These are phyloP conservation scores for Ustilago bromivora DNA, from an alignment of 1,284 basidiomycete genomes.

Conservation along the genomic window DNA sequence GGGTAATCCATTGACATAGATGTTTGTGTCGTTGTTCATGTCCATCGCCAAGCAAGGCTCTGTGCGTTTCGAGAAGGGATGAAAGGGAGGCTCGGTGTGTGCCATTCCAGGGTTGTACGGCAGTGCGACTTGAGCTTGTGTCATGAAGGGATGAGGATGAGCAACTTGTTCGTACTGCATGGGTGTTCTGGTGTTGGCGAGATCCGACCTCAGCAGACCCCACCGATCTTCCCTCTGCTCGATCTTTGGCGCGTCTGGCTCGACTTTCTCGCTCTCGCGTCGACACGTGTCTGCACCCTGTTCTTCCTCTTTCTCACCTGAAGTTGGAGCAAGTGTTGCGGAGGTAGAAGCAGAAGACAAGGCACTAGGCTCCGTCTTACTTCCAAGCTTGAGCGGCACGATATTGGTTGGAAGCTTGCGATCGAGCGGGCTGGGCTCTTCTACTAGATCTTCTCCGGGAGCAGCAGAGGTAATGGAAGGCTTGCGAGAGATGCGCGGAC, in stretches of 20 bases:
- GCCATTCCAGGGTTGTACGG: neutral
- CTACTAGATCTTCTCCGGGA: neutral
- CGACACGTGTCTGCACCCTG: neutral
- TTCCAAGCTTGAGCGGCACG: slow-evolving; percentile 21
- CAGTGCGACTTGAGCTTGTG: neutral
- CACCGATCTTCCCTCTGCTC: slow-evolving; percentile 28
- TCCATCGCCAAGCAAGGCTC: slow-evolving; percentile 14
- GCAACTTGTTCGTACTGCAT: neutral
- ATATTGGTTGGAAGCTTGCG: slow-evolving; percentile 17
- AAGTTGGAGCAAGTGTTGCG: slow-evolving; percentile 21
- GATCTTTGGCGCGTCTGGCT: slow-evolving; percentile 9
- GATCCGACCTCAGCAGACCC: slow-evolving; percentile 13
- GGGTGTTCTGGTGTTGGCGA: neutral
- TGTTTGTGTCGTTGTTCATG: slow-evolving; percentile 47
- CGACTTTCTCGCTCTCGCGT: neutral
- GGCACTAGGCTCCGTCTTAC: slow-evolving; percentile 4
- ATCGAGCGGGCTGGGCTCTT: slow-evolving; percentile 31
- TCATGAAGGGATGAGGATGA: neutral
- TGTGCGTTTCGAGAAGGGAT: neutral
- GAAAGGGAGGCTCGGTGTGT: slow-evolving; percentile 1
- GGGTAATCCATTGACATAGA: slow-evolving; percentile 60
- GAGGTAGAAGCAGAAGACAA: slow-evolving; percentile 31
- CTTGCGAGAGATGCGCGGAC: slow-evolving; percentile 35
- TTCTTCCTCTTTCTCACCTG: slow-evolving; percentile 12
- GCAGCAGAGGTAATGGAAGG: slow-evolving; percentile 1